phyloP scores from a whole-genome alignment of 306 rosid genomes.

The Cicer arietinum region DNA sequence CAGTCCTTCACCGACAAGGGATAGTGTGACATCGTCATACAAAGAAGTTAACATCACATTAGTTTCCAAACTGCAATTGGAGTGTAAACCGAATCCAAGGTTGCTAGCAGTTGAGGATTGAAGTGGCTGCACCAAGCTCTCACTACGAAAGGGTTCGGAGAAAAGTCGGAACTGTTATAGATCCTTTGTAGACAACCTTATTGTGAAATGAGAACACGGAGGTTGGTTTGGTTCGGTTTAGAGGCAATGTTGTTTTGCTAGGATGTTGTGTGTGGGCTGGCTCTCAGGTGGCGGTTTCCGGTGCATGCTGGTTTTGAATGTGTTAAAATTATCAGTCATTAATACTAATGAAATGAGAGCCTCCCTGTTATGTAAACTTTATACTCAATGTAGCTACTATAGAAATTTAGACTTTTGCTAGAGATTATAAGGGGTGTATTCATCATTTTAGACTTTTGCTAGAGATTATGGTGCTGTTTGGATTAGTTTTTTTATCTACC shows the following conservation, averaged over 20 bases:
- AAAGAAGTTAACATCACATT: conserved; percentile 32
- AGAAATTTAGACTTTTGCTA: background rate
- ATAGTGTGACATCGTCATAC: background rate
- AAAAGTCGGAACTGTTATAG: background rate
- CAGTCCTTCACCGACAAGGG: conserved; percentile 19
- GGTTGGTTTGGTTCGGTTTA: conserved; percentile 21
- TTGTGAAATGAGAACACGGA: conserved; percentile 18
- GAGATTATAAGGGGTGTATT: conserved; percentile 17
- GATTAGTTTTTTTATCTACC: background rate
- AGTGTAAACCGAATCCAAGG: conserved; percentile 29
- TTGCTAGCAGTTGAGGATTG: conserved; percentile 28
- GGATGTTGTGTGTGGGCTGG: conserved; percentile 32
- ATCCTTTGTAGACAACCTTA: background rate
- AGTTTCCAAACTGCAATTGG: conserved; percentile 36
- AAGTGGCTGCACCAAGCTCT: conserved; percentile 32
- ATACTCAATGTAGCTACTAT: conserved; percentile 10
- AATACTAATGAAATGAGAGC: conserved; percentile 18
- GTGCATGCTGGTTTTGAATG: background rate
- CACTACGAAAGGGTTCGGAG: background rate
- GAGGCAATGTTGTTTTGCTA: conserved; percentile 5
- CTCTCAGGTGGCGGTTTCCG: conserved; percentile 2
- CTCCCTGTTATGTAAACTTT: conserved; percentile 32
- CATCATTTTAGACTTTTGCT: conserved; percentile 21
- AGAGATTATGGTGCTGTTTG: background rate
- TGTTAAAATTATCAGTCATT: conserved; percentile 17